Evolutionary conservation across 2,329 filamentous ascomycete genomes (phyloP), one percentile per base, ranked within the genome.

Genomic region (Triangularia setosa): DNA sequence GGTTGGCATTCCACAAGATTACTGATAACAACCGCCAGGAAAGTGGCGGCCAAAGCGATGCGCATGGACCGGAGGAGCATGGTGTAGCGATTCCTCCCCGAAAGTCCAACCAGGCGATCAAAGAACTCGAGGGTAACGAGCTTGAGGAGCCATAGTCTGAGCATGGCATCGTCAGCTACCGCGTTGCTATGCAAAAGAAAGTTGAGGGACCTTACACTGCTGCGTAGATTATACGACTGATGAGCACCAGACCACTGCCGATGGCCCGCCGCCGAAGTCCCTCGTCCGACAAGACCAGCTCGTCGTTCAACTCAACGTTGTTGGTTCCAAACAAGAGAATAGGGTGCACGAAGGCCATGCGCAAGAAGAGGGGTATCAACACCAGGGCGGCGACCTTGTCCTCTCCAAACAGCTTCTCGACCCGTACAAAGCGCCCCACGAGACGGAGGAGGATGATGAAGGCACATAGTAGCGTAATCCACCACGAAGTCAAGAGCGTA

Each of bases 401-500:
- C 75, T 98, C 95, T 61, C 83, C 80, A 72, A 97, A 98, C 62
- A 98, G 84, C 68, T 84, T 86, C 76, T 97, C 91, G 62, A 91
- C 94, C 64, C 95, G 86, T 40, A 96, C 84, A 76, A 93, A 96
- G 69, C 95, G 90, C 60, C 95, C 94, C 62, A 82, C 81, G 28
- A 97, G 79, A 12, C 95, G 87, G 56, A 93, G 81, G 28, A 93
- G 75, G 69, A 99, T 97, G 73, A 97, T 91, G 68, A 88, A 84
- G 40, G 92, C 82, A 67, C 92, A 90, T 75, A 95, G 93, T 5
- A 87, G 81, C 14, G 92, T 94, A 67, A 90, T 92, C 93, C 94
- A 98, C 93, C 93, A 98, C 75, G 91, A 95, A 69, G 96, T 93
- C 68, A 98, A 84, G 53, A 98, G 81, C 0, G 92, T 96, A 9